Conservation (phyloP, 2,329 filamentous ascomycete genomes). For the Podosphaera xanthii region DNA sequence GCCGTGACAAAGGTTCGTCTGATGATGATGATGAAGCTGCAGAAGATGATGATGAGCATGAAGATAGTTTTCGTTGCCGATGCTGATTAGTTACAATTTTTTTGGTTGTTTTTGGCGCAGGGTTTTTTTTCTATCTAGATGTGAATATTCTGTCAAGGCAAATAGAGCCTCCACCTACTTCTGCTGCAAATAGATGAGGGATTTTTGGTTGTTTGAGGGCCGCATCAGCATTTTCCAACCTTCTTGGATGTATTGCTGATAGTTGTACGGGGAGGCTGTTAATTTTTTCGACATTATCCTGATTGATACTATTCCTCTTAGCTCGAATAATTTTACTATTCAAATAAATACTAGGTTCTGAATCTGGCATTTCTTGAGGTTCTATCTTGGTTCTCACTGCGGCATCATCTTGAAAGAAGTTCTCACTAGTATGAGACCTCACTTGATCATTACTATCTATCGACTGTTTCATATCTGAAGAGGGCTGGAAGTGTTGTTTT, state of each 20-base stretch:
- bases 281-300: neutral
- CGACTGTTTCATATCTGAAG: slow-evolving; percentile 1
- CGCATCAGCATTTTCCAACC: neutral
- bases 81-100: neutral
- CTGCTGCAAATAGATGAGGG: neutral
- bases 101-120: neutral
- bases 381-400: slow-evolving; percentile 7
- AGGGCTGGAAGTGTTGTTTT: neutral
- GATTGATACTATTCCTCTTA: neutral
- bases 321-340: neutral
- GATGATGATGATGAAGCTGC: slow-evolving; percentile 1
- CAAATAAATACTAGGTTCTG: neutral
- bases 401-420: slow-evolving; percentile 5
- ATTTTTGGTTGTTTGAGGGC: neutral
- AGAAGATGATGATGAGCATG: slow-evolving; percentile 1
- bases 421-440: slow-evolving; percentile 4
- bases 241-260: neutral
- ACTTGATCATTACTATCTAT: slow-evolving; percentile 9
- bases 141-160: neutral
- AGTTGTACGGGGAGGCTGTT: neutral
- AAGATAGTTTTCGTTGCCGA: neutral
- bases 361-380: slow-evolving; percentile 6
- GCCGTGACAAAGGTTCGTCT: slow-evolving; percentile 1
- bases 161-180: neutral
- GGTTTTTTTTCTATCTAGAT: neutral